phyloP scores from a whole-genome alignment of 208 protist genomes.

The Acanthamoeba sp. region DNA sequence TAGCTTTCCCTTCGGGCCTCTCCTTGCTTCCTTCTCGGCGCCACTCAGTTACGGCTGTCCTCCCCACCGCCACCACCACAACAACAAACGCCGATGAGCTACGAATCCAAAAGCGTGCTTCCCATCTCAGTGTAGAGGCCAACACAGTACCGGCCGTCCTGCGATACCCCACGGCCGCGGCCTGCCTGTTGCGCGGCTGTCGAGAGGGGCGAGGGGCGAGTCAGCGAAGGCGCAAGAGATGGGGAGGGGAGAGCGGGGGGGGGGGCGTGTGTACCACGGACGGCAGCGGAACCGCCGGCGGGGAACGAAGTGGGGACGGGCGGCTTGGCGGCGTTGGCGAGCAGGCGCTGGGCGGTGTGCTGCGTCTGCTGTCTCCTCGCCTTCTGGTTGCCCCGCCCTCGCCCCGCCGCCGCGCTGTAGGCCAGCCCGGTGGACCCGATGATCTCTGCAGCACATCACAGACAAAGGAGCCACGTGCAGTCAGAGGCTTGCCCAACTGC shows the following conservation, averaged over 20 bases:
- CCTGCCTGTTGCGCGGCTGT: not conserved
- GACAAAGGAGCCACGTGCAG: too few relatives aligned
- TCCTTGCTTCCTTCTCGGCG: too few relatives aligned
- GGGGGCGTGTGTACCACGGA: not conserved
- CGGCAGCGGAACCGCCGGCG: constrained; percentile 13
- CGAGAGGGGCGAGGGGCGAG: too few relatives aligned
- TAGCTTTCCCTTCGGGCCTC: too few relatives aligned
- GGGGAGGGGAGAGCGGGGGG: too few relatives aligned
- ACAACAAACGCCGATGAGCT: too few relatives aligned
- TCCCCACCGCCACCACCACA: too few relatives aligned
- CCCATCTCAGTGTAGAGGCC: too few relatives aligned
- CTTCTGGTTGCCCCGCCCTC: constrained; percentile 67
- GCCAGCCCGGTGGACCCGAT: not conserved
- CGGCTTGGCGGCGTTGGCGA: not conserved
- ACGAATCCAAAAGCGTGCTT: too few relatives aligned
- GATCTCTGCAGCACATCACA: not conserved
- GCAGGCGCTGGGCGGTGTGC: not conserved
- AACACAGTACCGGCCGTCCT: not conserved
- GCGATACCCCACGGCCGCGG: constrained; percentile 7
- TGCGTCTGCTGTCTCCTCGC: constrained; percentile 19
- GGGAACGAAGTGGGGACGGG: not conserved
- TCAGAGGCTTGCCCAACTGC: too few relatives aligned
- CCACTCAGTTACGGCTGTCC: too few relatives aligned
- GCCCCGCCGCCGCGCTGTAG: not conserved
- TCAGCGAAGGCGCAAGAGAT: not conserved